Base-by-base conservation (phyloP, 768 basidiomycete genomes). In the Cantharellus anzutake region DNA sequence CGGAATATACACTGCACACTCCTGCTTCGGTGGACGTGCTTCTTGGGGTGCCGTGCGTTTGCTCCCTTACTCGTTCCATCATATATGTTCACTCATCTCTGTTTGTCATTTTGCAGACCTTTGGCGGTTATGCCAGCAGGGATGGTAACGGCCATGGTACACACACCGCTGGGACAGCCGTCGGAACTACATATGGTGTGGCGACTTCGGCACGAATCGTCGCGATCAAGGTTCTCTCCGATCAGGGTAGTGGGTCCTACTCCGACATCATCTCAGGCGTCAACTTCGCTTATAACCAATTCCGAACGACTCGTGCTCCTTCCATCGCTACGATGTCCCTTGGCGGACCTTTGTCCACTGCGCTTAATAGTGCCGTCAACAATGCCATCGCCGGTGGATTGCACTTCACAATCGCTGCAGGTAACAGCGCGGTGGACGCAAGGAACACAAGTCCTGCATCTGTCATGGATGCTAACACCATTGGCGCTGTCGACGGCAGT, bases 221-320 rank as follows among this genome's bases (percentile, higher is more conserved):
- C 60, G 72, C 74, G 2, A 73, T 76, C 59, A 76, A 75, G 62
- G 74, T 75, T 20, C 67, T 75, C 59, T 66, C 66, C 53, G 71
- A 73, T 58, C 51, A 55, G 35, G 73, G 72, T 67, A 72, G 58
- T 7, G 67, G 61, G 2, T 20, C 50, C 29, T 16, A 29, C 4
- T 56, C 61, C 20, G 41, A 60, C 44, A 70, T 70, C 53, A 65
- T 73, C 50, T 66, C 66, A 4, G 71, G 70, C 3, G 60, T 74
- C 51, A 65, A 72, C 60, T 74, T 66, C 60, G 73, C 73, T 4
- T 50, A 63, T 29, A 44, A 29, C 2, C 60, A 63, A 37, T 67
- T 65, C 35, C 38, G 57, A 4, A 38, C 65, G 4, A 64, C 66
- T 42, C 64, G 67, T 0, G 62, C 67, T 20, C 71, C 74, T 3